A percentile compares a stretch with the other conserved stretches of the same genome.
Evolutionary conservation across 2,329 filamentous ascomycete species (phyloP).

Genomic region (Cordyceps cateniannulata): DNA sequence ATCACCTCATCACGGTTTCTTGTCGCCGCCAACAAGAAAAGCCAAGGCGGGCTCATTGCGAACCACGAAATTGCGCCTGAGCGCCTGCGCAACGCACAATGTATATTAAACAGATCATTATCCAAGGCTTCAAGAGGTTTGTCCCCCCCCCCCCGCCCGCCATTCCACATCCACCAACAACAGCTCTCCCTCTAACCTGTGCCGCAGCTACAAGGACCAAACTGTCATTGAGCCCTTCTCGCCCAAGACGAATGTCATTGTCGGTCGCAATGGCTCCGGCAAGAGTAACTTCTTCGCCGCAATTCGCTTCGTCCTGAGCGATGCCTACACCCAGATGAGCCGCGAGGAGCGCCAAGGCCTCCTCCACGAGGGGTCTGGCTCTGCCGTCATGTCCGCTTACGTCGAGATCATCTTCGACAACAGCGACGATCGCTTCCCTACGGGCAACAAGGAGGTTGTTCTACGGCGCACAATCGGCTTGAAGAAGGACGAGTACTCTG

Average conservation of each 20-base stretch:
- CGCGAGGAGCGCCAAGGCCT: conserved; percentile 93
- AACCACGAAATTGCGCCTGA: conserved; percentile 28
- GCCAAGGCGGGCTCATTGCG: conserved; percentile 1
- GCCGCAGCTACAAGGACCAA: conserved; percentile 91
- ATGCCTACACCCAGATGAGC: conserved; percentile 93
- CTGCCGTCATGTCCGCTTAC: conserved; percentile 98
- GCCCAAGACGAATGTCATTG: conserved; percentile 94
- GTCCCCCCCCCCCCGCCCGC: conserved; percentile 17
- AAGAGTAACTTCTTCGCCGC: conserved; percentile 99
- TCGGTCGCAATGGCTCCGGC: conserved; percentile 96
- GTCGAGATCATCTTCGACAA: conserved; percentile 99
- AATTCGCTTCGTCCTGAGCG: conserved; percentile 95
- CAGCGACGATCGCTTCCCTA: conserved; percentile 89
- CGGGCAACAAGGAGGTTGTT: conserved; percentile 82
- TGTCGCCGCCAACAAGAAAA: conserved; percentile 8
- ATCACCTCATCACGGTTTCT: conserved; percentile 6
- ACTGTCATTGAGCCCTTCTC: conserved; percentile 98
- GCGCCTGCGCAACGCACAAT: conserved; percentile 48
- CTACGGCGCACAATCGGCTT: conserved; percentile 89
- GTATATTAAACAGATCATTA: conserved; percentile 99
- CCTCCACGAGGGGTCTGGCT: conserved; percentile 96
- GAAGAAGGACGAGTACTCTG: conserved; percentile 97
- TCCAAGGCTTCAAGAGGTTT: conserved; percentile 98
- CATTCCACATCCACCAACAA: not conserved
- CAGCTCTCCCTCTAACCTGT: conserved; percentile 18